Conservation (phyloP, 176 grass and related monocot species). For the Oryza longistaminata region DNA sequence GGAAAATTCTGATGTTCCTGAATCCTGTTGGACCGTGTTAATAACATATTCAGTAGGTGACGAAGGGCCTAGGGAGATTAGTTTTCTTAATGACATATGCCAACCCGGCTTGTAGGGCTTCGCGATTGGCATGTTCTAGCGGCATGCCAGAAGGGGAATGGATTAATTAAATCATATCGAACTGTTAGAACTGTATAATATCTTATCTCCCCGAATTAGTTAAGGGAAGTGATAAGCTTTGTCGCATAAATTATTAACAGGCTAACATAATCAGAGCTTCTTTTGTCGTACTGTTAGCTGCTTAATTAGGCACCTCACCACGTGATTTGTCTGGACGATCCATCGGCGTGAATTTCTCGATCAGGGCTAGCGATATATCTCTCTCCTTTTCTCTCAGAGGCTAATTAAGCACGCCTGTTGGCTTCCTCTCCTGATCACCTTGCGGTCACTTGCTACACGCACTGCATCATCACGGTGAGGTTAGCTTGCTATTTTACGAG, state of each 20-base stretch:
- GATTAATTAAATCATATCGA: conserved; percentile 20
- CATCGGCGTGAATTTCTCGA: conserved; percentile 14
- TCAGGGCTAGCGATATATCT: no score
- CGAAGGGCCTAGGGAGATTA: conserved; percentile 37
- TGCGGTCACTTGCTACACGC: neutral
- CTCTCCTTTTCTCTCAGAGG: neutral
- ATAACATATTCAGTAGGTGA: conserved; percentile 44
- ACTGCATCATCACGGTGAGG: neutral
- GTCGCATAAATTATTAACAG: conserved; percentile 29
- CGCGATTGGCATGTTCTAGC: conserved; percentile 21
- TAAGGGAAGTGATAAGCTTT: conserved; percentile 37
- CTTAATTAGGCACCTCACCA: conserved; percentile 30
- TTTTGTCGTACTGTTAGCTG: neutral
- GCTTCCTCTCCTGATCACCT: neutral
- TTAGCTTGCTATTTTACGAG: neutral
- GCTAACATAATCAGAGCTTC: conserved; percentile 23
- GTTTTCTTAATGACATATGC: conserved; percentile 53
- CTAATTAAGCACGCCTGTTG: neutral
- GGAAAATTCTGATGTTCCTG: neutral
- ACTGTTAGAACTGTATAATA: conserved; percentile 42
- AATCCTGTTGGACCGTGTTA: neutral
- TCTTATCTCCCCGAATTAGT: conserved; percentile 43
- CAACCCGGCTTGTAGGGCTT: conserved; percentile 19
- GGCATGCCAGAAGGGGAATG: conserved; percentile 15
- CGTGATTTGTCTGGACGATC: conserved; percentile 34